Evolutionary conservation across 2,329 filamentous ascomycete species (phyloP), one percentile per base, ranked within the genome.

Genomic region (Fusarium begoniae): DNA sequence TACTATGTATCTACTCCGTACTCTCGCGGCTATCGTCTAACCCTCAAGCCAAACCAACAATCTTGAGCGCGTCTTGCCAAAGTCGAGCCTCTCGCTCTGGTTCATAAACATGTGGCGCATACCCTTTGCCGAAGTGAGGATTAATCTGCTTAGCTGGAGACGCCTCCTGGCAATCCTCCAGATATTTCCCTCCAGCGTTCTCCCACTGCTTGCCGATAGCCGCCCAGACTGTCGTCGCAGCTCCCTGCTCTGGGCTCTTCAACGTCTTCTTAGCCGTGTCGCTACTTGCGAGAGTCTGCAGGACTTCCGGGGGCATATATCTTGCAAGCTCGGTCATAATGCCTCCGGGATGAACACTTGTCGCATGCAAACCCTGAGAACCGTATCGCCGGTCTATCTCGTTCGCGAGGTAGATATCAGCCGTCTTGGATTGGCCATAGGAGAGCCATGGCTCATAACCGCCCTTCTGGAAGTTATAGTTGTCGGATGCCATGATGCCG

Each of bases 351-450:
- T 88, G 84, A 11, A 79, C 63, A n/a, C 73, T 77, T 56, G 69
- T 73, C 1, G 82, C 86, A 59, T 87, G 86, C 0, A 90, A 69
- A 15, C 85, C 83, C 8, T 79, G 74, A 2, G 76, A 32, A 5
- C 84, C 85, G 70, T 87, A 89, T 1, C 82, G 82, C 3, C 87
- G 82, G 38, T 89, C 87, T 32, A 89, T 82, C 63, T 88, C 82
- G 66, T 85, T 87, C 8, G 87, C 84, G 59, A 86, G 84, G 70
- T 83, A 86, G 24, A 89, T 82, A 65, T 86, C 88, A 18, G 88
- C 87, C 1, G 83, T 82, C 72, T 90, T 90, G 56, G 82, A 81
- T 70, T 87, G 84, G 0, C 81, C 84, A 66, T 90, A 90, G 2
- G 85, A 81, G 3, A 63, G 44, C 63, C 77, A 81, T 0, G 81